Evolutionary conservation across 2,329 filamentous ascomycete genomes (phyloP), one percentile per base, ranked within the genome.

Genomic region (Apiospora koreana): DNA sequence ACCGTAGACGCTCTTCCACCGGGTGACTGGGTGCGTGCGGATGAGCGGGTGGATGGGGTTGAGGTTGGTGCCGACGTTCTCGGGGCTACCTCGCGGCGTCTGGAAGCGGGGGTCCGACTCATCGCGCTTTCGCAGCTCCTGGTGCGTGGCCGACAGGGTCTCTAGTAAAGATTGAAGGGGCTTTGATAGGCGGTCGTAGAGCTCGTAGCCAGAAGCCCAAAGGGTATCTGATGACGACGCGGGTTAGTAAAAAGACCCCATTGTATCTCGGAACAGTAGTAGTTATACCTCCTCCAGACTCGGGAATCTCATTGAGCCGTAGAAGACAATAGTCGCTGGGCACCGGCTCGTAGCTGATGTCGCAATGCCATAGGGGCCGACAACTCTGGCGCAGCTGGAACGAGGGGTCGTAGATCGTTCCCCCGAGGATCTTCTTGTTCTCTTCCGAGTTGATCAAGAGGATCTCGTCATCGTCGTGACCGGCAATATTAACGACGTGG

Each of bases 181-280:
- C 9, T 80, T 76, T 1, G 84, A 86, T 50, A 89, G 80, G 3
- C 87, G 82, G 74, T 90, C 88, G 69, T 65, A 90, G 18, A 89
- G 75, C 68, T 90, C 88, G 72, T 91, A 91, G 1, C 87, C 88
- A 0, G 86, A 89, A 0, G 88, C 88, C 88, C 88, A 91, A 8
- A 91, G 83, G 18, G 89, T 89, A 75, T 91, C 62, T 62, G 35
- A n/a, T n/a, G n/a, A n/a, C n/a, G n/a, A n/a, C n/a, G n/a, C n/a
- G n/a, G n/a, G n/a, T n/a, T n/a, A n/a, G n/a, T n/a, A n/a, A n/a
- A n/a, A n/a, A n/a, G n/a, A n/a, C n/a, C n/a, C n/a, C n/a, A n/a
- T n/a, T n/a, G n/a, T n/a, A n/a, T n/a, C n/a, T n/a, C n/a, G n/a
- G n/a, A n/a, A n/a, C n/a, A n/a, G n/a, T n/a, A n/a, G n/a, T n/a